Evolutionary conservation across 768 basidiomycete genomes (phyloP), one percentile per base, ranked within the genome.

Genomic region (Solioccasus polychromus): DNA sequence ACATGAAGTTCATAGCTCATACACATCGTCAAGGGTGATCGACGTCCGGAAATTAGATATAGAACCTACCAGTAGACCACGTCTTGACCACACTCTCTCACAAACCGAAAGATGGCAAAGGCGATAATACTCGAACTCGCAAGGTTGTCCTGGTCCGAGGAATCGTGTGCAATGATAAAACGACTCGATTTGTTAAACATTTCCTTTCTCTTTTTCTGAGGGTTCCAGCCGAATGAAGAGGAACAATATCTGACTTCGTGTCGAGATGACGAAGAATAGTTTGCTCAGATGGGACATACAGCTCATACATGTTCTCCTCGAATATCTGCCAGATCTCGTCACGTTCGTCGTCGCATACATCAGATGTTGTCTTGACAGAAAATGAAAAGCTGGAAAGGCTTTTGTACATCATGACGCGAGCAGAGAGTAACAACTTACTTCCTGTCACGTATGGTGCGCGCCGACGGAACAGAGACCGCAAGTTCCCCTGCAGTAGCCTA

Each of bases 1-100:
- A 91, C 75, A 56, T 92, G 89, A 4, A 91, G 64, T 41, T 92
- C 90, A 59, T 92, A 92, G 60, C 89, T 92, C 46, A 23, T 32
- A 9, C 10, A 8, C 22, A 11, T 25, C 34, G 24, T 50, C 41
- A 47, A 38, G 11, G 31, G 25, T n/a, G 36, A 30, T 15, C 18
- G 23, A 18, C 31, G 18, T n/a, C n/a, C 19, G 1, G 15, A 43
- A 47, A 25, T 31, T 23, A 32, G 29, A 30, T 32, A 24, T 14
- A 15, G n/a, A 18, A 54, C 62, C 22, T 54, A 88, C 89, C 88
- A 91, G 59, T 92, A 92, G 3, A 88, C 39, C 3, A 87, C 63
- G 45, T 79, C 66, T 48, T 79, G 72, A 5, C 68, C 69, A 8
- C 78, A 72, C 51, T 92, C 90, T 23, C 68, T 58, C 44, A 90